Conservation (phyloP, 768 basidiomycete genomes). For the Agaricus subrufescens region DNA sequence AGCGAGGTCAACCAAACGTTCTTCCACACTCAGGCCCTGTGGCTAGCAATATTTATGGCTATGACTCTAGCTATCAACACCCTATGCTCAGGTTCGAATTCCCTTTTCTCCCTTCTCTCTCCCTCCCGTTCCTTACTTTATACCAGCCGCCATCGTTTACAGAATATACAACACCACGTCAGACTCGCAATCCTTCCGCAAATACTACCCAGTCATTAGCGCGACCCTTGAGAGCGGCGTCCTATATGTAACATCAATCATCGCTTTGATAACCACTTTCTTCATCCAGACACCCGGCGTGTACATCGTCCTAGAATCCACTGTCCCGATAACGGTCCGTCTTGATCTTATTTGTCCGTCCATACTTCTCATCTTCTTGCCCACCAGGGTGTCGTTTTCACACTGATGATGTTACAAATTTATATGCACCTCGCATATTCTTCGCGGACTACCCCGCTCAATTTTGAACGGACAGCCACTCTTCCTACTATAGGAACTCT, state of each 20-base stretch:
- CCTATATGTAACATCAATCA: not conserved
- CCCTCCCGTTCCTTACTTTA: not conserved
- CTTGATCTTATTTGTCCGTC: not conserved
- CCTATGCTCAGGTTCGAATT: not conserved
- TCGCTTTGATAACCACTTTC: not conserved
- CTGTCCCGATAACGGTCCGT: constrained; percentile 6
- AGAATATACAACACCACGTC: not conserved
- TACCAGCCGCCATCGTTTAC: not conserved
- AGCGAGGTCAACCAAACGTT: not conserved
- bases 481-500: constrained; percentile 8
- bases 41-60: not conserved
- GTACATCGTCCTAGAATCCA: not conserved
- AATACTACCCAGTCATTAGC: not conserved
- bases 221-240: not conserved
- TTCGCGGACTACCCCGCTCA: not conserved
- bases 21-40: not conserved
- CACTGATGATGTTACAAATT: constrained; percentile 6
- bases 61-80: constrained; percentile 1
- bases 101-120: not conserved
- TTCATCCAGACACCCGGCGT: not conserved
- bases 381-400: constrained; percentile 5
- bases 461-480: not conserved
- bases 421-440: not conserved
- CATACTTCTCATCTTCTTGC: not conserved
- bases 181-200: not conserved